Evolutionary conservation across 2,329 filamentous ascomycete species (phyloP).

Genomic region (Alternaria incomplexa): DNA sequence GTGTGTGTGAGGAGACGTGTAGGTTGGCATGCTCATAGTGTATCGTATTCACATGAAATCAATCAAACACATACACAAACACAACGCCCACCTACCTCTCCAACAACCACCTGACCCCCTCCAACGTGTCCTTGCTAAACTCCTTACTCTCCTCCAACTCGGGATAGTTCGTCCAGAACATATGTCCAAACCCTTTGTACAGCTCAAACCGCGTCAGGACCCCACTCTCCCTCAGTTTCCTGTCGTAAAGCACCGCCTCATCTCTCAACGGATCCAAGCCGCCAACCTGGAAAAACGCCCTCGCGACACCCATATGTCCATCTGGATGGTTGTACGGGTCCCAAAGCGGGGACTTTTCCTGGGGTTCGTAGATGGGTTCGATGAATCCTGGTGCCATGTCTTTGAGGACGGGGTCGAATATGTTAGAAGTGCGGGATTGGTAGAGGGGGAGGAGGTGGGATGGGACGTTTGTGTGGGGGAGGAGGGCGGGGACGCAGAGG

Average conservation of each 20-base stretch:
- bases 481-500: slow-evolving; percentile 56
- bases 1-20: not conserved
- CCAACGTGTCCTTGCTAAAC: slow-evolving; percentile 37
- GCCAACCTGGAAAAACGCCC: slow-evolving; percentile 56
- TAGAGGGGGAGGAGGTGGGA: slow-evolving; percentile 50
- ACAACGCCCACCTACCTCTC: slow-evolving; percentile 9
- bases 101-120: slow-evolving; percentile 40
- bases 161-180: slow-evolving; percentile 49
- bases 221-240: slow-evolving; percentile 45
- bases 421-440: slow-evolving; percentile 39
- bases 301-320: slow-evolving; percentile 50
- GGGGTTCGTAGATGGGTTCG: slow-evolving; percentile 31
- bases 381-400: slow-evolving; percentile 15
- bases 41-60: not conserved
- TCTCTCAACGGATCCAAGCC: slow-evolving; percentile 58
- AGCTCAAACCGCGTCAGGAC: slow-evolving; percentile 52
- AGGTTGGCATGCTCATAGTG: not conserved
- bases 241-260: slow-evolving; percentile 57
- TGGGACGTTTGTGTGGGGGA: slow-evolving; percentile 50
- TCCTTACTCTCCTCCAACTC: slow-evolving; percentile 27
- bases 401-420: slow-evolving; percentile 33
- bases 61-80: not conserved
- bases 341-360: slow-evolving; percentile 36
- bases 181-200: slow-evolving; percentile 53
- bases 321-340: slow-evolving; percentile 43